A percentile compares a stretch with the other conserved stretches of the same genome.
Conservation (phyloP, 805 yeast genomes). For the Candida arabinofermentans region DNA sequence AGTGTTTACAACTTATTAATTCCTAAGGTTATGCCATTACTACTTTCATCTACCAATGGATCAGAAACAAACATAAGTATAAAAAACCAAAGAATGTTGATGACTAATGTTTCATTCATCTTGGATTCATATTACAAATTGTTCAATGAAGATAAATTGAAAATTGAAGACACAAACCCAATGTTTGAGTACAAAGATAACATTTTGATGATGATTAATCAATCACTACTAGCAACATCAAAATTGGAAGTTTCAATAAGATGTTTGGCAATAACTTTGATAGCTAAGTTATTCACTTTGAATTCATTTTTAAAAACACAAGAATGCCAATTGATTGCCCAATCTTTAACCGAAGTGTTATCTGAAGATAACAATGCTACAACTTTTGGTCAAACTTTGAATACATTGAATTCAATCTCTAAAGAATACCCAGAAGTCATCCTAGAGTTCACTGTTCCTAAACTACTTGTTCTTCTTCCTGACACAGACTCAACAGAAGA, state of each 20-base stretch:
- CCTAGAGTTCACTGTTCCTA: constrained; percentile 49
- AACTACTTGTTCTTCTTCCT: constrained; percentile 47
- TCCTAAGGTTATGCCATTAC: constrained; percentile 40
- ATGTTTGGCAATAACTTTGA: constrained; percentile 59
- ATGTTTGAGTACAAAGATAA: constrained; percentile 57
- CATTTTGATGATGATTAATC: constrained; percentile 62
- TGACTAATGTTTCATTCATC: constrained; percentile 59
- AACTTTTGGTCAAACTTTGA: constrained; percentile 49
- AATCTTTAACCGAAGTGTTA: constrained; percentile 60
- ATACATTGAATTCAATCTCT: constrained; percentile 50
- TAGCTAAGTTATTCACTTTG: constrained; percentile 52
- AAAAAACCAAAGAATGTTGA: constrained; percentile 53
- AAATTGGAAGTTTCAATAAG: constrained; percentile 66
- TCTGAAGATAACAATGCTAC: constrained; percentile 47
- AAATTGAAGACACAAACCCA: constrained; percentile 28
- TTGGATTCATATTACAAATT: constrained; percentile 46
- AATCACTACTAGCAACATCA: constrained; percentile 63
- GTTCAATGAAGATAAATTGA: constrained; percentile 25
- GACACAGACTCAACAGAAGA: constrained; percentile 20
- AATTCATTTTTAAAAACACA: constrained; percentile 43
- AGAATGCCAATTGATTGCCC: constrained; percentile 61
- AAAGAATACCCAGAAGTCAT: constrained; percentile 36
- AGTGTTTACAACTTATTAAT: constrained; percentile 45
- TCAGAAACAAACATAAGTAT: constrained; percentile 35
- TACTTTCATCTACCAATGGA: constrained; percentile 34